These are phyloP conservation scores for Peribolospora baueri DNA, from an alignment of 768 basidiomycete genomes.

Conservation along the genomic window DNA sequence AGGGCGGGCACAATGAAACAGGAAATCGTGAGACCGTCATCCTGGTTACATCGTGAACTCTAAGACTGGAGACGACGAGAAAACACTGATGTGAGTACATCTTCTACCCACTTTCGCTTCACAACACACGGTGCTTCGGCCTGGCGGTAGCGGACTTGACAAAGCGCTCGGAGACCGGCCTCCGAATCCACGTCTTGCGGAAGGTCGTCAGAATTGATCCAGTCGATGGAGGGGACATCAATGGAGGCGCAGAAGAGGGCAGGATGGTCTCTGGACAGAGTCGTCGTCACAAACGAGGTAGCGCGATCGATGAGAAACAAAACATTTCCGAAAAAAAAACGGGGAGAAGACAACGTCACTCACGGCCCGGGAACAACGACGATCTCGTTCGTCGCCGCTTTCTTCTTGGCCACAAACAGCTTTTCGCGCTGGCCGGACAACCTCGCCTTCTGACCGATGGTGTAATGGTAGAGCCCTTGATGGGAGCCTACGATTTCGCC, in stretches of 20 bases:
- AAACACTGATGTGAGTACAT: background rate
- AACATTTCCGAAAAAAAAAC: too few species aligned
- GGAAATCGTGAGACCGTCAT: constrained; percentile 7
- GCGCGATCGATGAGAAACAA: background rate
- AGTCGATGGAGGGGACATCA: constrained; percentile 31
- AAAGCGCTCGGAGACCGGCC: constrained; percentile 27
- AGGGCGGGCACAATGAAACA: constrained; percentile 1
- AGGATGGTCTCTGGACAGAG: constrained; percentile 31
- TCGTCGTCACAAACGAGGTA: background rate
- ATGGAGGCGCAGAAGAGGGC: constrained; percentile 25
- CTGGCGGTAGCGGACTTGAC: constrained; percentile 54
- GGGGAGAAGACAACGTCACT: constrained; percentile 9
- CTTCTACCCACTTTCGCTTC: constrained; percentile 22
- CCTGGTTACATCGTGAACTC: background rate
- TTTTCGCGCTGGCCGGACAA: constrained; percentile 35
- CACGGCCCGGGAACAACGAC: constrained; percentile 51
- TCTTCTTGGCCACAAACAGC: constrained; percentile 54
- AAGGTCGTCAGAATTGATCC: constrained; percentile 43
- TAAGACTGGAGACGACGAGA: too few species aligned
- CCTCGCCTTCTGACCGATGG: constrained; percentile 57
- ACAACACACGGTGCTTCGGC: constrained; percentile 30
- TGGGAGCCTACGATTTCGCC: constrained; percentile 38
- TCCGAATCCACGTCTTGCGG: constrained; percentile 26
- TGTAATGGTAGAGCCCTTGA: constrained; percentile 56
- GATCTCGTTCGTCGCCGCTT: constrained; percentile 36